Evolutionary conservation across 139 green algal species (phyloP), one percentile per base, ranked within the genome.

Genomic region (Coelastrella sp.): DNA sequence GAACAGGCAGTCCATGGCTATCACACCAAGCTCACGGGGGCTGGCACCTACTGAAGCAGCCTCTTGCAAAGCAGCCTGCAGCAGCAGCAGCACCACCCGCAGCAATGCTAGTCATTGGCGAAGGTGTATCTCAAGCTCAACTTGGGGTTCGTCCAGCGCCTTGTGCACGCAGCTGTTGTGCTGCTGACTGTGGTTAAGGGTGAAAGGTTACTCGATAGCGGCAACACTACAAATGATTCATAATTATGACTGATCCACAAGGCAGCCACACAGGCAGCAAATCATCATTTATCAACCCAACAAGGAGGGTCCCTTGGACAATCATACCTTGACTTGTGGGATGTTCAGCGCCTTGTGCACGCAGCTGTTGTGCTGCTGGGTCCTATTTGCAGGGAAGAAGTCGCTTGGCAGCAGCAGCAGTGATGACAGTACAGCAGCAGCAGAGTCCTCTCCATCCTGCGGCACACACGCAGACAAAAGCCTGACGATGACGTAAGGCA

Each of bases 361-460:
- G 4, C 60, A 47, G 32, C 71, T 23, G 77, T 91, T 82, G 88
- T 88, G 68, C 47, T 64, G 16, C 74, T 66, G 19, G 3, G 23
- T 47, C 22, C 59, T 59, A 17, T 85, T 61, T 4, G 23, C 32
- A 6, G 87, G 59, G 3, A 57, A 7, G 22, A 92, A 89, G 5
- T 59, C 6, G 0, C 84, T 78, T 23, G 95, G 94, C 87, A 96
- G 88, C 5, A 59, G 77, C 47, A 96, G 93, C 90, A 97, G 92
- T 71, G 82, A 73, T 17, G 65, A 79, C 86, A 94, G 83, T 16
- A 96, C 66, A 56, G 56, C 90, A 16, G 68, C 61, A 8, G 85
- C 59, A 14, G 74, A 85, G 47, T 93, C 87, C 2, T 89, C 86
- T 7, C 16, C 20, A 17, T 89, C 73, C 85, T 89, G 73, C 54